phyloP scores from a whole-genome alignment of 768 basidiomycete genomes.

The Podaxis sp. region DNA sequence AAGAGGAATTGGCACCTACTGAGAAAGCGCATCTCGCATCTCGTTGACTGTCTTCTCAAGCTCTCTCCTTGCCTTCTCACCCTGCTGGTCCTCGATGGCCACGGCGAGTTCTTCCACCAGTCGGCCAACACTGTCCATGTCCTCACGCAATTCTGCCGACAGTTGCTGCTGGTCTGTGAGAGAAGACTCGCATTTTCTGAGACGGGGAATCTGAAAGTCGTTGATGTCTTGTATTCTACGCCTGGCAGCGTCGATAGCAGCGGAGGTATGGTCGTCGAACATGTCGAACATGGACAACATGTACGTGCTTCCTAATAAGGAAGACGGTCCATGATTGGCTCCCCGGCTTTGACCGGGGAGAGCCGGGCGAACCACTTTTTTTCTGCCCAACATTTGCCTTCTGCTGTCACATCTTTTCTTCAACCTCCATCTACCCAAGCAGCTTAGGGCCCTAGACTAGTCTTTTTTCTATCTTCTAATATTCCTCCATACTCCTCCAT shows the following conservation, averaged over 20 bases:
- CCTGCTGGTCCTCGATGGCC: conserved; percentile 68
- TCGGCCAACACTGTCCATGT: conserved; percentile 55
- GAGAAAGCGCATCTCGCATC: conserved; percentile 40
- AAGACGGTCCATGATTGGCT: conserved; percentile 31
- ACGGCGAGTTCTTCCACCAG: conserved; percentile 76
- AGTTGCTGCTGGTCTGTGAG: conserved; percentile 66
- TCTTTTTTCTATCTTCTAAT: conserved; percentile 15
- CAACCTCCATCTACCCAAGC: conserved; percentile 20
- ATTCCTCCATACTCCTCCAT: conserved; percentile 26
- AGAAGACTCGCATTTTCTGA: conserved; percentile 57
- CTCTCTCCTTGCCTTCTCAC: conserved; percentile 45
- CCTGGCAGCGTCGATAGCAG: conserved; percentile 4
- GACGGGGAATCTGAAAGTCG: conserved; percentile 59
- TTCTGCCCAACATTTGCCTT: conserved; percentile 14
- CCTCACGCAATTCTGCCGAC: conserved; percentile 72
- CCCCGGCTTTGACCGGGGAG: conserved; percentile 30
- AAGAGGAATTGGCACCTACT: conserved; percentile 31
- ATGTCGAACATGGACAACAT: conserved; percentile 10
- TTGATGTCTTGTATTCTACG: conserved; percentile 6
- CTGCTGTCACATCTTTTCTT: conserved; percentile 16
- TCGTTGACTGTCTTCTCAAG: conserved; percentile 46
- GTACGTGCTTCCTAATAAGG: conserved; percentile 1
- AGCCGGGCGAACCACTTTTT: conserved; percentile 29
- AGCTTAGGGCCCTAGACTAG: conserved; percentile 11
- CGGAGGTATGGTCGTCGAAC: conserved; percentile 8